Evolutionary conservation across 768 basidiomycete species (phyloP), one percentile per base, ranked within the genome.

Genomic region (Naganishia randhawae): DNA sequence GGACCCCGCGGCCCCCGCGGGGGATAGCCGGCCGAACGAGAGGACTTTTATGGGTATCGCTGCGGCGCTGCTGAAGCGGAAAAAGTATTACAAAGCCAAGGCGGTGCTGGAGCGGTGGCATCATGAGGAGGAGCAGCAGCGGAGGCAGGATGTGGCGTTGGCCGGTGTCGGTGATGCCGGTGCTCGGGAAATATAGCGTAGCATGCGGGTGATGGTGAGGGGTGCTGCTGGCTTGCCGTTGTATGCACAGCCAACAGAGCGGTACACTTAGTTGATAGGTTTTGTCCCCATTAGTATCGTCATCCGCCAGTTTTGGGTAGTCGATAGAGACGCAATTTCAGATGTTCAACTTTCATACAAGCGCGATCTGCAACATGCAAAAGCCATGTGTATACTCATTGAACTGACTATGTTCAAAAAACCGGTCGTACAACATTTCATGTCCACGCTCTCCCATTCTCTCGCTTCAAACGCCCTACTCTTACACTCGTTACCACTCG

Each of bases 41-140:
- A 35, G 57, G 33, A 61, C 57, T 6, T 61, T 61, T 61, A 61
- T 61, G 22, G 57, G 57, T 3, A 61, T 61, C 37, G 57, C 57
- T 9, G 27, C 57, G 6, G 57, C 57, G 13, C 57, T 61, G n/a
- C 32, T 61, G 33, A 61, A 61, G 25, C 35, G 57, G 57, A 61
- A 61, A 41, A 61, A 61, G 57, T 41, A 61, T 41, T 61, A 61
- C 57, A 61, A 61, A 25, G 57, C 57, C 2, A 61, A 61, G 16
- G 57, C 57, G 22, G 29, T 61, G 10, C 29, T 61, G 57, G 33
- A 61, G 37, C 57, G 37, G 57, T 42, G 57, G 57, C 57, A 61
- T 61, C n/a, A n/a, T n/a, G n/a, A n/a, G n/a, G 57, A 61, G 33
- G 57, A 61, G 22, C 57, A 61, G 57, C 19, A 41, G 25, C 19